Conservation (phyloP, 768 basidiomycete species). For the Trametes cubensis region DNA sequence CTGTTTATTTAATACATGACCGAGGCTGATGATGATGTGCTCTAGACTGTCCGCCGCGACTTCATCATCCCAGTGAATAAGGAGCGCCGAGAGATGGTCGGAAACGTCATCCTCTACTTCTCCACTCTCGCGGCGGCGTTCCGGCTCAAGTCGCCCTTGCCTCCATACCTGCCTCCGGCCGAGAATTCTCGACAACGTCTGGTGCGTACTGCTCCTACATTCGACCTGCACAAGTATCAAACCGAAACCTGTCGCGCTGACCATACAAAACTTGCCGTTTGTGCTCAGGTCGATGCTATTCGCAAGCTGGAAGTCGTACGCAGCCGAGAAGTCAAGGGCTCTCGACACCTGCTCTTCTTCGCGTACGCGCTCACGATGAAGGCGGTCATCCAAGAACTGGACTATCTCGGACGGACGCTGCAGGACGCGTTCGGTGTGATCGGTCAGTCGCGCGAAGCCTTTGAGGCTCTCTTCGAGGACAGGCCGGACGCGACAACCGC, state of each 20-base stretch:
- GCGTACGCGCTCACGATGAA: slow-evolving; percentile 95
- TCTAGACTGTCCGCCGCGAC: slow-evolving; percentile 76
- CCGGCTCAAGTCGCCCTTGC: slow-evolving; percentile 87
- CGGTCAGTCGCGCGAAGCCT: slow-evolving; percentile 77
- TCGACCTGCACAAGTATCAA: neutral
- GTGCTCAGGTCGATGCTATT: slow-evolving; percentile 76
- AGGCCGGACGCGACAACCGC: neutral
- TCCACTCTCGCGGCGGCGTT: slow-evolving; percentile 80
- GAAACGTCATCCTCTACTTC: slow-evolving; percentile 91
- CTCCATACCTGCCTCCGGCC: slow-evolving; percentile 93
- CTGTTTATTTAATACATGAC: neutral
- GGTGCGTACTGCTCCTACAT: slow-evolving; percentile 43
- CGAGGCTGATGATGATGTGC: neutral
- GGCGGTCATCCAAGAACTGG: slow-evolving; percentile 88
- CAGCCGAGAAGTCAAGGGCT: slow-evolving; percentile 76
- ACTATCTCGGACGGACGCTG: slow-evolving; percentile 74
- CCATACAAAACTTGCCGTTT: no score
- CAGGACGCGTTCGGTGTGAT: slow-evolving; percentile 95
- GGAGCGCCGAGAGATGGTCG: slow-evolving; percentile 91
- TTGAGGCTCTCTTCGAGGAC: slow-evolving; percentile 70
- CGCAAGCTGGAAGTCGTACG: slow-evolving; percentile 86
- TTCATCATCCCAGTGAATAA: slow-evolving; percentile 90
- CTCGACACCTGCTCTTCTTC: slow-evolving; percentile 87
- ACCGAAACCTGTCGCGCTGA: neutral
- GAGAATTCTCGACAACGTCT: slow-evolving; percentile 81